These are phyloP conservation scores for Ceraceosorus guamensis DNA, from an alignment of 1,284 basidiomycete genomes.

Conservation along the genomic window DNA sequence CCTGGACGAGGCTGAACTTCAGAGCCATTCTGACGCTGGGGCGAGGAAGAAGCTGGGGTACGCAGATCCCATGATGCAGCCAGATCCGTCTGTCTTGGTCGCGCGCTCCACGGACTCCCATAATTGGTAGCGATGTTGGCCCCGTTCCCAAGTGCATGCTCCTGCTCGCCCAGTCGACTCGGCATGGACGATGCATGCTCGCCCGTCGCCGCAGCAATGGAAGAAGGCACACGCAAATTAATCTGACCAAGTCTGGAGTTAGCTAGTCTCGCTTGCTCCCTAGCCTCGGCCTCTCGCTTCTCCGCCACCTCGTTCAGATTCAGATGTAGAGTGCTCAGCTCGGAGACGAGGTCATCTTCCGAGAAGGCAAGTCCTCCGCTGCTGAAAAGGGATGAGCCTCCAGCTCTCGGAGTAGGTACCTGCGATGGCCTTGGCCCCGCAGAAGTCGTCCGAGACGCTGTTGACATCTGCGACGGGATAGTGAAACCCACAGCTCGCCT, in stretches of 20 bases:
- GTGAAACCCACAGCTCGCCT: conserved; percentile 35
- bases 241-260: neutral
- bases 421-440: neutral
- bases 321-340: conserved; percentile 17
- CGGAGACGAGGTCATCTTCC: conserved; percentile 29
- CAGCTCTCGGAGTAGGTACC: conserved; percentile 11
- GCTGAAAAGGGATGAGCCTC: conserved; percentile 19
- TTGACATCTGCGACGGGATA: conserved; percentile 2
- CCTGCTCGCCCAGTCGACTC: too few species aligned
- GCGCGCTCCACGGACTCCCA: neutral
- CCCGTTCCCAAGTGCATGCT: too few species aligned
- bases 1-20: neutral
- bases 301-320: conserved; percentile 10
- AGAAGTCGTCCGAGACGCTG: neutral
- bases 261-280: neutral
- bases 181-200: conserved; percentile 31
- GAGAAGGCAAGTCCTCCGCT: conserved; percentile 24
- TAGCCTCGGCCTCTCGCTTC: conserved; percentile 4
- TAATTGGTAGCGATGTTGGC: too few species aligned
- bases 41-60: neutral
- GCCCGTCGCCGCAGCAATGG: conserved; percentile 13
- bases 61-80: conserved; percentile 1
- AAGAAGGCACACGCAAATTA: conserved; percentile 12
- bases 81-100: neutral
- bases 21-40: neutral